Conservation (phyloP, 169 alveolate species). For the Babesia caballi region DNA sequence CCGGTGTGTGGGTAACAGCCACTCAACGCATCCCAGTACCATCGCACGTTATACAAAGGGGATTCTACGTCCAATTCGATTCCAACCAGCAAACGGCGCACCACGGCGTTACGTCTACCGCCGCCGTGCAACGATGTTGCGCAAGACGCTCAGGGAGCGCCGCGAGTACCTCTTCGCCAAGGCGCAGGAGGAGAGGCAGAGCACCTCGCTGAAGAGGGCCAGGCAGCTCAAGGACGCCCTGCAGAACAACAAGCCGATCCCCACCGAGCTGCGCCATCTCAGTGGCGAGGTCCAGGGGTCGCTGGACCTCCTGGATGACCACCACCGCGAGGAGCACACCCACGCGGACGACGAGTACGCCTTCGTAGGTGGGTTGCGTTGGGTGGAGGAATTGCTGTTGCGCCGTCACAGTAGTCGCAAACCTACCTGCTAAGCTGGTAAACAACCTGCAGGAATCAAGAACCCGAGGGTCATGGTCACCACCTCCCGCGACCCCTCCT, state of each 20-base stretch:
- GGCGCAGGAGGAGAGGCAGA: constrained; percentile 51
- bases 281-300: constrained; percentile 65
- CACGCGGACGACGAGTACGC: constrained; percentile 67
- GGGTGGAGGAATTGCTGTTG: background rate
- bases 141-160: constrained; percentile 63
- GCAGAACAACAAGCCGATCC: constrained; percentile 59
- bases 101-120: background rate
- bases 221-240: constrained; percentile 60
- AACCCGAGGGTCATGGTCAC: constrained; percentile 95
- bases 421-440: constrained; percentile 74
- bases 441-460: constrained; percentile 76
- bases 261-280: constrained; percentile 49
- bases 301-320: constrained; percentile 57
- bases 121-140: constrained; percentile 15
- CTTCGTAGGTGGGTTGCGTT: constrained; percentile 42
- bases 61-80: background rate
- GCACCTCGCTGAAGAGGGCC: constrained; percentile 52
- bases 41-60: background rate
- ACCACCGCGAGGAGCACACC: constrained; percentile 53
- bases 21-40: too few relatives aligned
- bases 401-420: constrained; percentile 72
- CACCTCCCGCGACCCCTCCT: constrained; percentile 94
- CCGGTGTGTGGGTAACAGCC: too few relatives aligned
- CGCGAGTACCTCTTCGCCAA: constrained; percentile 60
- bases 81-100: background rate